These are phyloP conservation scores for Amylostereum chailletii DNA, from an alignment of 1,284 basidiomycete species.

Conservation along the genomic window DNA sequence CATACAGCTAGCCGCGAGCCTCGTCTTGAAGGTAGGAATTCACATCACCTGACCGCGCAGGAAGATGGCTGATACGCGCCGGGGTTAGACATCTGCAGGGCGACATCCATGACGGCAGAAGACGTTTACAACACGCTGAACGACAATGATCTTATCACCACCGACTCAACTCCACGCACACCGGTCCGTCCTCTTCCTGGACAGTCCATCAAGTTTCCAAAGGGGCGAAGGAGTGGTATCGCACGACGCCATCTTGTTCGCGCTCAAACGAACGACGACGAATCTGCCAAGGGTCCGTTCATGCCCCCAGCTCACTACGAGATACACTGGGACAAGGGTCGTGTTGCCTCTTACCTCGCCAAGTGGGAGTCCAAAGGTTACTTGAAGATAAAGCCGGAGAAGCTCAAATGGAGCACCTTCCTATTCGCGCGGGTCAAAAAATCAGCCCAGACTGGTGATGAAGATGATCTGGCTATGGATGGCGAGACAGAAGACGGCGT, in stretches of 20 bases:
- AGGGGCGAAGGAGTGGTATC: constrained; percentile 58
- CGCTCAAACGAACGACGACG: constrained; percentile 42
- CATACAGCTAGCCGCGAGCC: constrained; percentile 49
- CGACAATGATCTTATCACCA: constrained; percentile 72
- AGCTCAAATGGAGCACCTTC: constrained; percentile 94
- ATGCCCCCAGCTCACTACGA: constrained; percentile 68
- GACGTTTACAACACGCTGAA: constrained; percentile 79
- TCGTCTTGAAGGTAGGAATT: constrained; percentile 63
- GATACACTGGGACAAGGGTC: constrained; percentile 67
- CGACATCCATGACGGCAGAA: constrained; percentile 88
- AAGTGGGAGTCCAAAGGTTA: constrained; percentile 80
- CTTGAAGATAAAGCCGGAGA: constrained; percentile 73
- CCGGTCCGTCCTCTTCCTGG: constrained; percentile 55
- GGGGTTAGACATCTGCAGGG: constrained; percentile 69
- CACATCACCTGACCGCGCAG: constrained; percentile 2
- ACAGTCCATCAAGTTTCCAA: constrained; percentile 65
- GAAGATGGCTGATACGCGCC: no score
- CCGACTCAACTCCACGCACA: constrained; percentile 38
- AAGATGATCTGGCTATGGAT: background rate
- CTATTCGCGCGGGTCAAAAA: constrained; percentile 55
- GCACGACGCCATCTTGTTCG: constrained; percentile 56
- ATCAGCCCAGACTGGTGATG: constrained; percentile 21
- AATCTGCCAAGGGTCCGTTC: constrained; percentile 42
- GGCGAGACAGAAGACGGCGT: background rate
- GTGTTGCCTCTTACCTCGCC: constrained; percentile 58